Base-by-base conservation (phyloP, 2,329 filamentous ascomycete genomes). In the Ophiosphaerella herpotricha region DNA sequence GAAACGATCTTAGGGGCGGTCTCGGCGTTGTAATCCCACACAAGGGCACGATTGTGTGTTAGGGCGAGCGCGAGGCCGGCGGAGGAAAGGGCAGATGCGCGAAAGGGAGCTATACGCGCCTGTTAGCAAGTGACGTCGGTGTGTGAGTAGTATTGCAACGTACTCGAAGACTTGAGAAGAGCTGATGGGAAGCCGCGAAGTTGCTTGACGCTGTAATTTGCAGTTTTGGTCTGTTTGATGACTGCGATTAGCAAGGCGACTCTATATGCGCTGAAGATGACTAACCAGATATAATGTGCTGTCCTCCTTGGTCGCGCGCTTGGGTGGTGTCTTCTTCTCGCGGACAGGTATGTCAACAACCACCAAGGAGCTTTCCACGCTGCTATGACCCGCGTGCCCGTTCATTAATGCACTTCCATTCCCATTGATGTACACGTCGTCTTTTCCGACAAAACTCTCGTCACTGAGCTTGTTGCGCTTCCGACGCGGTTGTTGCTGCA, bases 161-260 rank as follows among this genome's bases (percentile, higher is more conserved):
- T 80, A 91, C 89, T 82, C 50, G 83, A 80, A 64, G 86, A 82
- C 59, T 83, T 77, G 58, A 86, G 85, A 55, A 96, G 83, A 65
- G 86, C 84, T 64, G 92, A 87, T 41, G 93, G 92, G 21, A 95
- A 82, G 47, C 89, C 86, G 49, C 90, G 90, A 29, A 97, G 82
- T 72, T 92, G 91, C 74, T 88, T 90, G 55, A 96, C 89, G 37
- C 84, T 88, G 71, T 94, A 97, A 57, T 90, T 89, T 68, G 87
- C 86, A 66, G 90, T 96, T 67, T 86, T 90, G 34, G 90, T 90
- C 89, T 95, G 53, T 9, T 39, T 34, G 36, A 38, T 52, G 43
- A 13, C 7, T 29, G 13, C 37, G 41, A 32, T 50, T 48, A 61
- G 62, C n/a, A 36, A 13, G 18, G 9, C n/a, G 36, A 6, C 7